phyloP scores from a whole-genome alignment of 139 green algal species.

The Micractinium conductrix region DNA sequence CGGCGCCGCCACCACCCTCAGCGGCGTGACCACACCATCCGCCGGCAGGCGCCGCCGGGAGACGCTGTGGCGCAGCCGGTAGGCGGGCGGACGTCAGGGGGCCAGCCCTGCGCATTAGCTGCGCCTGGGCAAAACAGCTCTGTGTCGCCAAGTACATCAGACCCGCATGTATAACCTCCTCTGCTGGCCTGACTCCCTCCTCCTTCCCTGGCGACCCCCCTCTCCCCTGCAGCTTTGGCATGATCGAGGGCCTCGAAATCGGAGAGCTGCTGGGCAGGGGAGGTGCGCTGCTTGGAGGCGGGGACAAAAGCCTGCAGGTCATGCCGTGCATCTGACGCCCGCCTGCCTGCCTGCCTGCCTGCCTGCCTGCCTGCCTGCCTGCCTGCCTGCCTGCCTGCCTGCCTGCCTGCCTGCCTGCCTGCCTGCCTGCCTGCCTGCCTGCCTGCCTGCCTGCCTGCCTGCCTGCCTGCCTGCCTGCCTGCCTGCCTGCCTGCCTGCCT shows the following conservation, averaged over 20 bases:
- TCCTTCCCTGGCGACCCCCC: neutral
- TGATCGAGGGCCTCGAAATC: constrained; percentile 16
- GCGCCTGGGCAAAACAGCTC: neutral
- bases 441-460: neutral
- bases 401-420: neutral
- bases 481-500: too few relatives aligned
- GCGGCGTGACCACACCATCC: neutral
- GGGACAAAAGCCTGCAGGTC: neutral
- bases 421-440: neutral
- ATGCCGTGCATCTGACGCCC: neutral
- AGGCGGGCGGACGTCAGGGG: neutral
- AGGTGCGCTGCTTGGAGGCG: too few relatives aligned
- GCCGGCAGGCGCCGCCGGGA: neutral
- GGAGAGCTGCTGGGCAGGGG: constrained; percentile 17
- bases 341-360: neutral
- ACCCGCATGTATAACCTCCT: neutral
- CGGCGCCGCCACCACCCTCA: neutral
- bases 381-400: neutral
- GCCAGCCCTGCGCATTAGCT: neutral
- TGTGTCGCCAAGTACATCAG: neutral
- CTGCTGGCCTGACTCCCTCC: neutral
- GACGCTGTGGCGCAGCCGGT: neutral
- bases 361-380: neutral
- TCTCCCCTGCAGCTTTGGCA: neutral
- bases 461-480: neutral